Base-by-base conservation (phyloP, 1,139 yeast species). In the Blastobotrys arbuscula region DNA sequence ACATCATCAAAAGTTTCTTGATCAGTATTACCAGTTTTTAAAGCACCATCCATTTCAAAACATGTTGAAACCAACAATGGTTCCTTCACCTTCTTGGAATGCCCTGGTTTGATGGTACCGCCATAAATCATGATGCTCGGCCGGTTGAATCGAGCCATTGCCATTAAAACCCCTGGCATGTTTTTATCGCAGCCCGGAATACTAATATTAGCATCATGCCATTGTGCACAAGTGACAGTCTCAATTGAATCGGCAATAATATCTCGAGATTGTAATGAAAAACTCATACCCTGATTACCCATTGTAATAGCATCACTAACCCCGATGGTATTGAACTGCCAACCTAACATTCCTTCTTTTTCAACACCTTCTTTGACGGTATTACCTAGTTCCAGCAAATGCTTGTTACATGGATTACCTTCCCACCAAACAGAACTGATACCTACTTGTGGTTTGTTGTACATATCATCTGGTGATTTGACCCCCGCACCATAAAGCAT, bases 371-470 rank as follows among this genome's bases (percentile, higher is more conserved):
- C 83, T 23, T 85, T 76, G 71, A 92, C 84, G 59, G 76, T 73
- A 64, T 84, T 68, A 72, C 88, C 88, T 61, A 89, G 75, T 51
- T 87, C 96, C 75, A 89, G 73, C 65, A 89, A 73, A 66, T 89
- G 97, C 87, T 87, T 86, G 72, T 89, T 89, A 73, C 97, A 89
- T 35, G 97, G 97, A 70, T 89, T 89, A 61, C 97, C 97, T 21
- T 92, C 78, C 96, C 96, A 89, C 97, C 97, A 89, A 52, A 88
- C 90, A 3, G 96, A 86, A 26, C 96, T 94, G 49, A 89, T 95
- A 66, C 97, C 97, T 47, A 89, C 82, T 70, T 89, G 97, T 26
- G 90, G 94, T 66, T 85, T 87, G 58, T 68, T 57, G 73, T 88
- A 81, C 53, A 62, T 63, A 6, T 49, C 61, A 63, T 88, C 96